Percentiles rank a stretch among this genome's conserved stretches.
Evolutionary conservation across 495 filamentous ascomycete species (phyloP).

Genomic region (Hypoxylon subgilvum): DNA sequence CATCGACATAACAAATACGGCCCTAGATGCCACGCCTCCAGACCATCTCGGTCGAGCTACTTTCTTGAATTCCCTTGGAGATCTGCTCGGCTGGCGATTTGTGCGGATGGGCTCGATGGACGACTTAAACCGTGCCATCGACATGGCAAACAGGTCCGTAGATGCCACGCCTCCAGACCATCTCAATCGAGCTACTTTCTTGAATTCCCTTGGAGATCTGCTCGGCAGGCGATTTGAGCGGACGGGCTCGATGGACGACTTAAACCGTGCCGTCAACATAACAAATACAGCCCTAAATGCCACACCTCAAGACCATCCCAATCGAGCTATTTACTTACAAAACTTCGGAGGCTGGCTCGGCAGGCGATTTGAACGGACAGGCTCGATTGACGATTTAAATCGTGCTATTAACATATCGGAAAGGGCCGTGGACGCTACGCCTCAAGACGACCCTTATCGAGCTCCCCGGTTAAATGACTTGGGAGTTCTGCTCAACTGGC

Average conservation of each 20-base stretch:
- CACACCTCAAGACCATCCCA: slow-evolving; percentile 10
- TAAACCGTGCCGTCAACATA: neutral
- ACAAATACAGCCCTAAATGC: neutral
- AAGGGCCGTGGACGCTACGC: neutral
- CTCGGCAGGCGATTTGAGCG: neutral
- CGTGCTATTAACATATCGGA: neutral
- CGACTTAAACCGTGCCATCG: neutral
- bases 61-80: neutral
- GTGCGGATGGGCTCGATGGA: neutral
- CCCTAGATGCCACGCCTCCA: slow-evolving; percentile 11
- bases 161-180: neutral
- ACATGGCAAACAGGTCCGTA: neutral
- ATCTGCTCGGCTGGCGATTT: neutral
- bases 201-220: slow-evolving; percentile 3
- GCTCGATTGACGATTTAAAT: neutral
- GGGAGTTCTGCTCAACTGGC: neutral
- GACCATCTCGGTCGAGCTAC: slow-evolving; percentile 9
- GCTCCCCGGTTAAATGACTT: neutral
- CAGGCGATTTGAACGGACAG: neutral
- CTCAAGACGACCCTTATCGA: neutral
- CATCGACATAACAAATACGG: neutral
- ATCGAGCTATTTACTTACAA: neutral
- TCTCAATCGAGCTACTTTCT: neutral
- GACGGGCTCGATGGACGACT: neutral
- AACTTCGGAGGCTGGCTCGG: neutral